Evolutionary conservation across 345 rosid species (phyloP).

Genomic region (Salix purpurea): DNA sequence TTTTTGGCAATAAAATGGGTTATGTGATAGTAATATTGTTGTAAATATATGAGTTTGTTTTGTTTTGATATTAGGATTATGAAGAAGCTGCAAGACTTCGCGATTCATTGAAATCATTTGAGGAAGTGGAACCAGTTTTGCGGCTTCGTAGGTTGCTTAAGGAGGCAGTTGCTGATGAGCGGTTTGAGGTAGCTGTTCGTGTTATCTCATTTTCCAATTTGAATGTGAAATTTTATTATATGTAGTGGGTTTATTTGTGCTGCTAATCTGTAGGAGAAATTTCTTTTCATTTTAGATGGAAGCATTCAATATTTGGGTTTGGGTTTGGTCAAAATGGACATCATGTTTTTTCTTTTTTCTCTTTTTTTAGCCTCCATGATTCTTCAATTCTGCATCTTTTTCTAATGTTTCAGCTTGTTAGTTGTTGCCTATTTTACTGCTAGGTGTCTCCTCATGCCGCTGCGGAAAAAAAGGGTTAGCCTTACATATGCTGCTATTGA

Average conservation of each 20-base stretch:
- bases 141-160: constrained; percentile 47
- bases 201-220: not conserved
- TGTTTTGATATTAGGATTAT: constrained; percentile 43
- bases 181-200: constrained; percentile 47
- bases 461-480: not conserved
- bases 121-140: constrained; percentile 65
- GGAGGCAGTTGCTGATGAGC: constrained; percentile 50
- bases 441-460: not conserved
- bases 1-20: not conserved
- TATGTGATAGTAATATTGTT: not conserved
- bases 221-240: not conserved
- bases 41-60: not conserved
- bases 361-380: not conserved
- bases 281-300: not conserved
- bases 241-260: not conserved
- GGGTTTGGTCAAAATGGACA: not conserved
- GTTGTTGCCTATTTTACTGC: not conserved
- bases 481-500: not conserved
- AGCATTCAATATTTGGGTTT: not conserved
- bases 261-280: not conserved
- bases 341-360: not conserved
- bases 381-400: not conserved
- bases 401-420: not conserved
- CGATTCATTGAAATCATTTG: constrained; percentile 53
- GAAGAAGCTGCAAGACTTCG: constrained; percentile 69